These are phyloP conservation scores for Physcomitrium patens DNA, from an alignment of 225 moss, liverwort and hornwort species.

Conservation along the genomic window DNA sequence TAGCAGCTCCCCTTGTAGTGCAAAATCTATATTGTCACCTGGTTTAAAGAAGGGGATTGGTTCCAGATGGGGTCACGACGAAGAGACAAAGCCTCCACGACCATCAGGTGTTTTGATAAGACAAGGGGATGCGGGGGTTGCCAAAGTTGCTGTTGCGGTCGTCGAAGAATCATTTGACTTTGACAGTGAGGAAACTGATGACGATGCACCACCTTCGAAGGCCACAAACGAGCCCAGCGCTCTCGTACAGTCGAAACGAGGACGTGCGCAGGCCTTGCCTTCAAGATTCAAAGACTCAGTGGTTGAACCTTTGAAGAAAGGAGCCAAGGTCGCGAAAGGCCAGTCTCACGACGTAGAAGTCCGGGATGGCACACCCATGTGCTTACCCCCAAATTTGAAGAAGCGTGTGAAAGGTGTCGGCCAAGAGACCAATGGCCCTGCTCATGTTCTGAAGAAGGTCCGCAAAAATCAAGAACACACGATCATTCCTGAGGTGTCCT, in stretches of 20 bases:
- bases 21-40: constrained; percentile 41
- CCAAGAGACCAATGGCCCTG: constrained; percentile 39
- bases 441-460: constrained; percentile 39
- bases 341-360: constrained; percentile 58
- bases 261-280: constrained; percentile 90
- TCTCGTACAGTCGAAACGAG: constrained; percentile 91
- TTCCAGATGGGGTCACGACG: constrained; percentile 38
- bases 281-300: constrained; percentile 96
- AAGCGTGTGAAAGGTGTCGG: constrained; percentile 44
- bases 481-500: constrained; percentile 28
- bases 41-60: constrained; percentile 31
- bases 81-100: constrained; percentile 40
- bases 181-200: constrained; percentile 49
- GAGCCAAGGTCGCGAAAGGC: constrained; percentile 60
- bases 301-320: constrained; percentile 79
- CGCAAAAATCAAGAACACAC: constrained; percentile 31
- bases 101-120: constrained; percentile 48
- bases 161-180: constrained; percentile 54
- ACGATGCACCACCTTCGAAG: constrained; percentile 48
- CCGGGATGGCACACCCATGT: constrained; percentile 39
- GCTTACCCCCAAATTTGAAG: constrained; percentile 45
- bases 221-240: constrained; percentile 68
- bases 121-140: constrained; percentile 33
- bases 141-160: constrained; percentile 46
- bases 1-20: constrained; percentile 56